Conservation (phyloP, 108 stramenopile genomes). For the Nitzschia sp. region DNA sequence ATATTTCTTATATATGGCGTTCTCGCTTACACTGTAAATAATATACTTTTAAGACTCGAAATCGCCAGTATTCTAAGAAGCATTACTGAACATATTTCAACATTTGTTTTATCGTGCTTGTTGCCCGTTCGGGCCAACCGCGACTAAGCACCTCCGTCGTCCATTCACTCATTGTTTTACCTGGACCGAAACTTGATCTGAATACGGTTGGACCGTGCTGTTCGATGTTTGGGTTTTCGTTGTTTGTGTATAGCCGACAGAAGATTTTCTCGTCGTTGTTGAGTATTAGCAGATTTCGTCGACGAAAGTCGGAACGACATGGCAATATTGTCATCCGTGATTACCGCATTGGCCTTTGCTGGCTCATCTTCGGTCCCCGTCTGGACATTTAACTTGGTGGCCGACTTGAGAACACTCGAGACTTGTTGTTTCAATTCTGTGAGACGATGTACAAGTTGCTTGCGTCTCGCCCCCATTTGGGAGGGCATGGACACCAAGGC, state of each 20-base stretch:
- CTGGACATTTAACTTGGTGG: slow-evolving; percentile 7
- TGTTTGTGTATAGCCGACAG: not conserved
- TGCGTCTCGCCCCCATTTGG: not conserved
- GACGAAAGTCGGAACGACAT: not conserved
- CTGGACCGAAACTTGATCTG: slow-evolving; percentile 19
- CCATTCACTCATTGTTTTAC: not conserved
- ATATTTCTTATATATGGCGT: no score
- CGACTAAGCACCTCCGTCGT: no score
- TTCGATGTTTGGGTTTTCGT: not conserved
- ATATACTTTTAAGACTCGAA: no score
- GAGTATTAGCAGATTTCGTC: not conserved
- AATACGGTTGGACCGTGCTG: slow-evolving; percentile 16
- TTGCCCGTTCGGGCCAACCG: no score
- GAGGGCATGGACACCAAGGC: slow-evolving; percentile 20
- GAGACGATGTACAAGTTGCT: slow-evolving; percentile 10
- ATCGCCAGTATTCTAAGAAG: no score
- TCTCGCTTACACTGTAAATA: no score
- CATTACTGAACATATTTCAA: no score
- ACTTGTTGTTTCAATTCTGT: slow-evolving; percentile 25
- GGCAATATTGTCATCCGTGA: not conserved
- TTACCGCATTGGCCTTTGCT: not conserved
- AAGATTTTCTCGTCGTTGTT: not conserved
- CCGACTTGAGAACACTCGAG: slow-evolving; percentile 26
- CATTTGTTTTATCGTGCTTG: no score
- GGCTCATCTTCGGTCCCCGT: not conserved